Evolutionary conservation across 2,329 filamentous ascomycete species (phyloP).

Genomic region (Dactylellina parvicollis): DNA sequence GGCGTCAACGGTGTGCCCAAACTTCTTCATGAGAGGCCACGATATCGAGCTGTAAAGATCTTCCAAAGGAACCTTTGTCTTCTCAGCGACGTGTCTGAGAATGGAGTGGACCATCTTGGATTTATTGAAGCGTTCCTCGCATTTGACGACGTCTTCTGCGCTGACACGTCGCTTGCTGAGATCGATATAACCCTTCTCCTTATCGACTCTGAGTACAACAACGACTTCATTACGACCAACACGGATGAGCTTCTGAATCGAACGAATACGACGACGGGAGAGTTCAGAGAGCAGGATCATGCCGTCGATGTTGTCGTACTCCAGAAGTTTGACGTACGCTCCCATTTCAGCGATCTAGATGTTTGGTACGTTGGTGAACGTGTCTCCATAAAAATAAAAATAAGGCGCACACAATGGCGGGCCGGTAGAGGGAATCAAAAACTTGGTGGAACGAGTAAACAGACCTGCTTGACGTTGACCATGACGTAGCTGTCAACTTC

Average conservation of each 20-base stretch:
- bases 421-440: too few species aligned
- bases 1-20: constrained; percentile 93
- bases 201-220: constrained; percentile 97
- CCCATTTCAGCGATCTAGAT: constrained; percentile 97
- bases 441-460: constrained; percentile 57
- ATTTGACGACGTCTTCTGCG: constrained; percentile 96
- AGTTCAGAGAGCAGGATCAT: constrained; percentile 99
- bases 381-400: constrained; percentile 7
- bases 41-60: constrained; percentile 91
- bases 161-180: constrained; percentile 97
- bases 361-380: neutral
- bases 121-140: constrained; percentile 99
- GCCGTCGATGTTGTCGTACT: constrained; percentile 99
- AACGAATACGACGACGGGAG: constrained; percentile 95
- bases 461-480: constrained; percentile 98
- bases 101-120: constrained; percentile 99
- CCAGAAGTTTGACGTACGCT: constrained; percentile 98
- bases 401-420: too few species aligned
- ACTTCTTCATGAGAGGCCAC: constrained; percentile 98
- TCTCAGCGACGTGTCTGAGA: constrained; percentile 98
- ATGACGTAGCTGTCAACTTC: constrained; percentile 99
- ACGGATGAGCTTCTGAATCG: constrained; percentile 98
- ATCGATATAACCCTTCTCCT: constrained; percentile 99
- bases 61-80: constrained; percentile 94
- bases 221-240: constrained; percentile 98